phyloP scores from a whole-genome alignment of 2,329 filamentous ascomycete genomes.

The Trichoderma atrobrunneum region DNA sequence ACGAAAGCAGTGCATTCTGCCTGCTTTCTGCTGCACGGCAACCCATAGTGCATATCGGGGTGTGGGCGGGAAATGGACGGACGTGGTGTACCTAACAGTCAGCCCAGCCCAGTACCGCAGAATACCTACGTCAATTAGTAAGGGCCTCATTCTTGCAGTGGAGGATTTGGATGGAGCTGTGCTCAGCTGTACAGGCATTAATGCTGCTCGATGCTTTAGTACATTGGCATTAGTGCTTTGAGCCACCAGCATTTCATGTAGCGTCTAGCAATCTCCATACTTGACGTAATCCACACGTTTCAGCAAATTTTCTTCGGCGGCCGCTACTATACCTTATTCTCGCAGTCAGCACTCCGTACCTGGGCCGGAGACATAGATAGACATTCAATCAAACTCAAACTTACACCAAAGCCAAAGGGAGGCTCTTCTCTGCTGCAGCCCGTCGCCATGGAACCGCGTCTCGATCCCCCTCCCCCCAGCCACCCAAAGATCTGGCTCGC shows the following conservation, averaged over 20 bases:
- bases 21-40: slow-evolving; percentile 10
- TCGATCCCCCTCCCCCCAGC: background rate
- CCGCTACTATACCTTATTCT: background rate
- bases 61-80: background rate
- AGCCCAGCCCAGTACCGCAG: background rate
- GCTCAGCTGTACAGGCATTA: background rate
- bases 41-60: background rate
- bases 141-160: background rate
- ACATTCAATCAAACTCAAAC: background rate
- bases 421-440: background rate
- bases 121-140: background rate
- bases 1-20: slow-evolving; percentile 15
- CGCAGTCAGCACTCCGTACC: background rate
- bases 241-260: background rate
- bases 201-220: background rate
- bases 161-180: background rate
- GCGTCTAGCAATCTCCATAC: background rate
- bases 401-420: background rate
- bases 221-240: background rate
- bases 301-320: background rate
- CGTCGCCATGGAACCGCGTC: slow-evolving; percentile 22
- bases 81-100: background rate
- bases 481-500: slow-evolving; percentile 7
- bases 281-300: background rate
- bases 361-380: background rate